Evolutionary conservation across 768 basidiomycete species (phyloP), one percentile per base, ranked within the genome.

Genomic region (Coprinopsis strossmayeri): DNA sequence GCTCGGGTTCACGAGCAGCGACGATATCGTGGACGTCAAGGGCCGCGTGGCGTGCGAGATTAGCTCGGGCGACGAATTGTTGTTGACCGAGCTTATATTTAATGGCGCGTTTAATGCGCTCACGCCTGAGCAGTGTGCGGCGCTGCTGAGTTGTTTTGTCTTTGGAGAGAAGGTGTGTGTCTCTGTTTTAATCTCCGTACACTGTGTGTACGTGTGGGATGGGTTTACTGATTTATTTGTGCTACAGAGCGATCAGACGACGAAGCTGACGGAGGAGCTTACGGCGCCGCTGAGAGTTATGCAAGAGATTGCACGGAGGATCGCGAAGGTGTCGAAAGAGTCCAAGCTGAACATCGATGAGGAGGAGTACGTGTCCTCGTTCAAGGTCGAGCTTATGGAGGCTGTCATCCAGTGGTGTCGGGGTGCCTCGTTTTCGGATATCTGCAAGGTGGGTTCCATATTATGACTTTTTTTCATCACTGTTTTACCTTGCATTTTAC

Each of bases 351-450:
- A 84, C 1, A 64, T 98, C 39, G 82, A 88, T 46, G 95, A 98
- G 64, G 87, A 96, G 50, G 91, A 95, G 53, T 99, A 99, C 63
- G 91, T 99, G 1, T 76, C 84, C 46, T 91, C 88, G 10, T 99
- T 99, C 82, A 98, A 97, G 67, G 91, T 96, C 17, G 95, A 97
- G 60, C 81, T 99, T 43, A 99, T 98, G 93, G 96, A 98, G 55
- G 91, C 90, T 0, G 96, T 98, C 9, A 76, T 92, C 28, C 88
- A 92, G 53, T 99, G 96, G 96, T 98, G 95, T 69, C 82, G 91
- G n/a, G 96, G 96, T 3, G 90, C 93, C 13, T 91, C 90, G 23
- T 99, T 99, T 67, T 73, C 87, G 1, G 95, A 99, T 21, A 92
- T 97, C 48, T 92, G 90, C 78, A 96, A 96, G 81, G 94, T 89